Conservation (phyloP, 768 basidiomycete genomes). For the Tricholoma bakamatsutake region DNA sequence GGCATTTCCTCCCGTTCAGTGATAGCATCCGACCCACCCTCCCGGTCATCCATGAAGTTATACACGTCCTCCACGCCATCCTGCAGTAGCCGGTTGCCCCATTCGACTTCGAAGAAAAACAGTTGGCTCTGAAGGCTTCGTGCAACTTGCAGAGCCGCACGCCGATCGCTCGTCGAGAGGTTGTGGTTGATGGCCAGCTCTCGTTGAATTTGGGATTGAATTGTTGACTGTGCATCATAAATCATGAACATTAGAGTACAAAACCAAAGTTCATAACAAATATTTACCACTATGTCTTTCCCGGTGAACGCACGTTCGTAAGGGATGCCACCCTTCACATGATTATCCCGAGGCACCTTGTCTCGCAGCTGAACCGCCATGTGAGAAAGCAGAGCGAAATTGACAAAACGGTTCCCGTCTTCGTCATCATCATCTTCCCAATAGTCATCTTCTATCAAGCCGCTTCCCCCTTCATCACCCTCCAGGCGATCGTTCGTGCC, state of each 20-base stretch:
- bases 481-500: slow-evolving; percentile 17
- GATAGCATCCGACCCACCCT: slow-evolving; percentile 53
- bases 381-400: slow-evolving; percentile 82
- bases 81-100: slow-evolving; percentile 76
- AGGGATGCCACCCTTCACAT: slow-evolving; percentile 90
- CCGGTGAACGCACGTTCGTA: slow-evolving; percentile 92
- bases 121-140: slow-evolving; percentile 87
- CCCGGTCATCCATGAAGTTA: slow-evolving; percentile 83
- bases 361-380: slow-evolving; percentile 87
- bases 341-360: slow-evolving; percentile 79
- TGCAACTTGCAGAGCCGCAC: slow-evolving; percentile 82
- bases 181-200: slow-evolving; percentile 75
- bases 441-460: slow-evolving; percentile 36
- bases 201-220: slow-evolving; percentile 81
- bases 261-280: neutral
- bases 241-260: neutral
- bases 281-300: slow-evolving; percentile 84
- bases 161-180: slow-evolving; percentile 69
- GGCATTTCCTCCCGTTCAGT: slow-evolving; percentile 68
- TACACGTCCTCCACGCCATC: slow-evolving; percentile 93
- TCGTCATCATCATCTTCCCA: slow-evolving; percentile 65
- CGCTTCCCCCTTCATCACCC: slow-evolving; percentile 19
- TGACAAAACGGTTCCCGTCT: slow-evolving; percentile 73
- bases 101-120: slow-evolving; percentile 96
- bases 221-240: slow-evolving; percentile 56